Evolutionary conservation across 768 basidiomycete genomes (phyloP), one percentile per base, ranked within the genome.

Genomic region (Suillus brevipes): DNA sequence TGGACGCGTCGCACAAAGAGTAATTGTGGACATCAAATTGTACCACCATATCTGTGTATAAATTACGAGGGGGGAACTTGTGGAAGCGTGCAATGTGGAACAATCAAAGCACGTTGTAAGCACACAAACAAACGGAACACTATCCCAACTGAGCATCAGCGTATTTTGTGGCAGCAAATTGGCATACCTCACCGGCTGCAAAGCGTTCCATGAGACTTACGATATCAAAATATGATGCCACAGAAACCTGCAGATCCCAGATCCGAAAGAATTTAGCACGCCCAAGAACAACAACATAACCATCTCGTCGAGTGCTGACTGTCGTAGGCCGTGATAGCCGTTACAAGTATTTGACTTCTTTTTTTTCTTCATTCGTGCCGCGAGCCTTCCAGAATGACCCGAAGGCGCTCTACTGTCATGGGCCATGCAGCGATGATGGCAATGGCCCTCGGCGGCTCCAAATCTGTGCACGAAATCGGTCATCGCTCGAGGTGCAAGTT

Each of bases 401-500:
- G 31, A 31, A 31, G 25, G 49, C 16, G 8, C 23, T 50, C 13
- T 14, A 25, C 25, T 50, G 13, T 25, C 10, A 50, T 7, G 25
- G 13, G 23, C 23, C 23, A 14, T 25, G 49, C 49, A 50, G 23
- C 14, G 4, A 23, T 49, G 6, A 25, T 49, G n/a, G 47, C 23
- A 23, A 50, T 25, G 49, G 49, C 16, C 23, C 49, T 13, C 49
- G 14, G 91, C 28, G 80, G 91, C 69, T 83, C 85, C 0, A 79
- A 77, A 65, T 82, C 83, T 55, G 83, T 91, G 78, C 89, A 92
- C 71, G 81, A 87, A 83, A 86, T 58, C 90, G 92, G 87, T 93
- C 9, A 83, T 84, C 14, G 84, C 89, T 4, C 92, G 94, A 73
- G 89, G 89, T 1, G 73, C 88, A 45, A 93, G 50, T 8, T 52